These are phyloP conservation scores for Meyerozyma elateridarum DNA, from an alignment of 1,139 yeast species.

Conservation along the genomic window DNA sequence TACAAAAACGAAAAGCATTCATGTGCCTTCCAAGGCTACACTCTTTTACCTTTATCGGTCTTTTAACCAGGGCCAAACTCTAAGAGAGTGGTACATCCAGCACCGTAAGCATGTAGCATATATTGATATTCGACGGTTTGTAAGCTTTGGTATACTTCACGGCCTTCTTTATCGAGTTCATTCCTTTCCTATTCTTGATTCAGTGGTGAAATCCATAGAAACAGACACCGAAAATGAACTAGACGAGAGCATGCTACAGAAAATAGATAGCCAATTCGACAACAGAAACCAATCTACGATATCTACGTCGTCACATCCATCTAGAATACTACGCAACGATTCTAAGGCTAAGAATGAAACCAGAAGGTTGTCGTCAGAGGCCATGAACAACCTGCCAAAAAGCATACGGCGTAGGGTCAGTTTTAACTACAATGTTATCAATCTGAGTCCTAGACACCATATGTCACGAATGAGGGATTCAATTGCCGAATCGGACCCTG, in stretches of 20 bases:
- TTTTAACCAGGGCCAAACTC: conserved; percentile 70
- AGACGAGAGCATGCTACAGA: conserved; percentile 24
- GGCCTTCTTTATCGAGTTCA: conserved; percentile 80
- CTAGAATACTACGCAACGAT: not conserved
- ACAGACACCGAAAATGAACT: conserved; percentile 25
- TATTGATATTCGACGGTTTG: conserved; percentile 78
- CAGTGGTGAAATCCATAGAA: conserved; percentile 33
- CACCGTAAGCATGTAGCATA: conserved; percentile 54
- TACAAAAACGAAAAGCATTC: conserved; percentile 15
- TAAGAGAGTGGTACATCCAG: conserved; percentile 74
- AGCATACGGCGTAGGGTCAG: conserved; percentile 28
- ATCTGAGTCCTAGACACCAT: conserved; percentile 7
- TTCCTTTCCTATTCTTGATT: conserved; percentile 61
- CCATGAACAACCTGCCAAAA: conserved; percentile 25
- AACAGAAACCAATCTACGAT: conserved; percentile 7
- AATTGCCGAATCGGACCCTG: conserved; percentile 13
- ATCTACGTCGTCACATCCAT: too few relatives aligned
- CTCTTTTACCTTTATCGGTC: conserved; percentile 76
- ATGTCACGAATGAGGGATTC: conserved; percentile 8
- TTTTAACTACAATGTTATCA: conserved; percentile 24
- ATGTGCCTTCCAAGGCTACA: conserved; percentile 58
- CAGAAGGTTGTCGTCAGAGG: conserved; percentile 23
- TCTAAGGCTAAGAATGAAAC: conserved; percentile 7
- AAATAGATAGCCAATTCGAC: conserved; percentile 10
- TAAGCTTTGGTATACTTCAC: conserved; percentile 80